Percentiles rank a stretch among this genome's conserved stretches.
Conservation (phyloP, 2,329 filamentous ascomycete species). For the Exutisphaerella laricina region DNA sequence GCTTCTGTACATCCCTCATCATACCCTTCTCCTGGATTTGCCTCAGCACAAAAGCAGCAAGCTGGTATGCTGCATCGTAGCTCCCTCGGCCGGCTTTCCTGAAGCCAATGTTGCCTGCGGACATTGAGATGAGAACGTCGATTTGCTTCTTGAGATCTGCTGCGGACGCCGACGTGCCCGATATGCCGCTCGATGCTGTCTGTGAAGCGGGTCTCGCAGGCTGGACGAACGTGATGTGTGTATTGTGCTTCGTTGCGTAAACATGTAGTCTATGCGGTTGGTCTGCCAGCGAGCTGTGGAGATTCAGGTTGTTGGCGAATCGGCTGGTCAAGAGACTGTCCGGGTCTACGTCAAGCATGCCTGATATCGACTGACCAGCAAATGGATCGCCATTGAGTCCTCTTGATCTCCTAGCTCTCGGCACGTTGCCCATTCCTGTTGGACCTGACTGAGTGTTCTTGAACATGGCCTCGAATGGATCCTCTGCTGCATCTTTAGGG, state of each 20-base stretch:
- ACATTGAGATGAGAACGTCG: slow-evolving; percentile 71
- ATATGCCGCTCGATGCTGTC: slow-evolving; percentile 25
- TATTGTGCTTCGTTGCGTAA: slow-evolving; percentile 87
- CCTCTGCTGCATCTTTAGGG: slow-evolving; percentile 13
- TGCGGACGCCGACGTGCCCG: slow-evolving; percentile 33
- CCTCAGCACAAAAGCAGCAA: slow-evolving; percentile 76
- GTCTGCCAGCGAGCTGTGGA: slow-evolving; percentile 6
- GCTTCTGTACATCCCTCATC: slow-evolving; percentile 64
- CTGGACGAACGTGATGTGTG: slow-evolving; percentile 81
- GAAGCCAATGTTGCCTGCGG: slow-evolving; percentile 87
- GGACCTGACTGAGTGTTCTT: slow-evolving; percentile 1
- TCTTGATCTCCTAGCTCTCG: background rate
- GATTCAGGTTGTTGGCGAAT: slow-evolving; percentile 16
- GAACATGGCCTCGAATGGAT: slow-evolving; percentile 4
- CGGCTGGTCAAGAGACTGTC: slow-evolving; percentile 12
- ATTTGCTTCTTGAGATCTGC: slow-evolving; percentile 45
- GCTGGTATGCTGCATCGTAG: slow-evolving; percentile 90
- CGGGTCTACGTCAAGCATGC: slow-evolving; percentile 1
- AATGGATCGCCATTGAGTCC: background rate
- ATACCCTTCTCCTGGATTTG: slow-evolving; percentile 77
- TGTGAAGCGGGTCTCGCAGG: slow-evolving; percentile 43
- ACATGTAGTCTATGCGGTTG: slow-evolving; percentile 78
- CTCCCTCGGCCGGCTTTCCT: slow-evolving; percentile 70
- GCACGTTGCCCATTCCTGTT: background rate
- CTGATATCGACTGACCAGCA: background rate